A percentile compares a stretch with the other conserved stretches of the same genome.
These are phyloP conservation scores for Protostelium mycophagum DNA, from an alignment of 78 protist genomes.

Conservation along the genomic window DNA sequence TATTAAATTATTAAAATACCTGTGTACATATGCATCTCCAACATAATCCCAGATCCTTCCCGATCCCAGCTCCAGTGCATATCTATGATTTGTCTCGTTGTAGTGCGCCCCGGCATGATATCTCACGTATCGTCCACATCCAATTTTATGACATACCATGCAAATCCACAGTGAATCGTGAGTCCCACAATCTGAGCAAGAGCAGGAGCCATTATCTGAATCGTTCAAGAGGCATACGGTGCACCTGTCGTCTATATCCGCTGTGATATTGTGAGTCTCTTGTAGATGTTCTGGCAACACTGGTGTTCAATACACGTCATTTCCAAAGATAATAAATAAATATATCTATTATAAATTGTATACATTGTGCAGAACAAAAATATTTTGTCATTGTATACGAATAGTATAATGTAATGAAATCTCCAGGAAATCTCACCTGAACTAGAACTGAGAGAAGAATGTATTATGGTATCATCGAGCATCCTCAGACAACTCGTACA, in stretches of 20 bases:
- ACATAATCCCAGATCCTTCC: slow-evolving; percentile 94
- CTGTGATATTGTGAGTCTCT: too few species aligned
- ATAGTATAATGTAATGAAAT: not conserved
- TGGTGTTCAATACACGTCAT: too few species aligned
- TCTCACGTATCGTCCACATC: slow-evolving; percentile 76
- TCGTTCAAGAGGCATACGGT: too few species aligned
- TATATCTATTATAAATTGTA: too few species aligned
- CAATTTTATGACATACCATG: slow-evolving; percentile 85
- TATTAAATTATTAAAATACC: too few species aligned
- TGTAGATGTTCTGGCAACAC: too few species aligned
- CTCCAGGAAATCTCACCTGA: not conserved
- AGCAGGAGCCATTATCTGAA: too few species aligned
- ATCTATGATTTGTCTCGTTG: slow-evolving; percentile 76
- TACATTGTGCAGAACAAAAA: too few species aligned
- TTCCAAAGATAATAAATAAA: too few species aligned
- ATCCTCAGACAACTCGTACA: not conserved
- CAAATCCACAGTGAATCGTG: slow-evolving; percentile 85
- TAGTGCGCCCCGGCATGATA: slow-evolving; percentile 87
- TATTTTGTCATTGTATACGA: too few species aligned
- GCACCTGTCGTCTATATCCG: too few species aligned
- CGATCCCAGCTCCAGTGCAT: slow-evolving; percentile 81
- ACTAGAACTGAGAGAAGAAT: not conserved
- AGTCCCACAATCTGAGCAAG: slow-evolving; percentile 45
- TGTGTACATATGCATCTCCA: slow-evolving; percentile 83
- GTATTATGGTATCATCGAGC: not conserved